Base-by-base conservation (phyloP, 2,329 filamentous ascomycete species). In the Ascochyta koolunga region DNA sequence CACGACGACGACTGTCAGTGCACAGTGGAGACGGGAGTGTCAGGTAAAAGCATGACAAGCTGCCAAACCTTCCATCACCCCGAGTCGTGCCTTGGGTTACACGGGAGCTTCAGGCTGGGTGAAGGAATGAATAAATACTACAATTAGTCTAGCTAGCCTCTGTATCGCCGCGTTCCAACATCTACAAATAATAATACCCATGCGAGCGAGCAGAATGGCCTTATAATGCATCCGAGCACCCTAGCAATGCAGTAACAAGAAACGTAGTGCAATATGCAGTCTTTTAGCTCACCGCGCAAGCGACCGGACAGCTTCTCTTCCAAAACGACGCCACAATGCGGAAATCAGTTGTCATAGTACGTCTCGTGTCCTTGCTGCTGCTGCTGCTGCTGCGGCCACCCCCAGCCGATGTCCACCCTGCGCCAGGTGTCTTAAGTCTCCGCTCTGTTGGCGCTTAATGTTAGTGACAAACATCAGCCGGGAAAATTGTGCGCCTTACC, bases 401-500 rank as follows among this genome's bases (percentile, higher is more conserved):
- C 41, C 68, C 69, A 52, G 66, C 66, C 67, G 70, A 71, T 41
- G 71, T 71, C 44, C 70, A 76, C 41, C 68, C 72, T 48, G 65
- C 66, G 46, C 64, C 68, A 11, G 73, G 68, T 44, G 68, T 68
- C 62, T 73, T 78, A 16, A 77, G 65, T 69, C 77, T 68, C 51
- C 77, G 77, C 66, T 79, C 77, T 78, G 66, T 66, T 58, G 47
- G 46, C 47, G 45, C 54, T 53, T 43, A 48, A 56, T 35, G 66
- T 74, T 59, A 75, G 71, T 58, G 33, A 64, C 51, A 43, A 40
- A 51, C 42, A 58, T 61, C 55, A 60, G 57, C 49, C 55, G 47
- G 48, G 48, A 36, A 19, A 48, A 41, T 41, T 39, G 50, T 61
- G 59, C 36, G 36, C 49, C 75, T 74, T 79, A 83, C 85, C 87